Evolutionary conservation across 2,329 filamentous ascomycete species (phyloP).

Genomic region (Pseudocercospora pini-densiflorae): DNA sequence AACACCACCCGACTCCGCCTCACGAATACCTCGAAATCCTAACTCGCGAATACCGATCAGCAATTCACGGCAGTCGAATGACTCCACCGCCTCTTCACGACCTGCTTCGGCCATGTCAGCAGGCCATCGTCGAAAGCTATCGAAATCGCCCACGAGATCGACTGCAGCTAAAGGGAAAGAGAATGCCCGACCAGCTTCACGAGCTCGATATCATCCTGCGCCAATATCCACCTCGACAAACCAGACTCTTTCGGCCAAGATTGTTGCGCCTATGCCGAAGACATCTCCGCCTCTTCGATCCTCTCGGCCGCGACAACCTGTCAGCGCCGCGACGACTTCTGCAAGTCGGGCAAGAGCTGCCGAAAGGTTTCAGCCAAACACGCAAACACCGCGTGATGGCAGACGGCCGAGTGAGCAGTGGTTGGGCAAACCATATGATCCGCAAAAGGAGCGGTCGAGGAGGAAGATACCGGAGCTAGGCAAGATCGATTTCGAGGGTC

Average conservation of each 20-base stretch:
- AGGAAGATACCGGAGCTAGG: constrained; percentile 65
- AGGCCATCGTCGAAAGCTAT: constrained; percentile 29
- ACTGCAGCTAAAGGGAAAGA: constrained; percentile 32
- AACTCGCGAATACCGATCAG: constrained; percentile 40
- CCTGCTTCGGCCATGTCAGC: constrained; percentile 35
- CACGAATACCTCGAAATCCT: constrained; percentile 14
- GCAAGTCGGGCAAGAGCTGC: constrained; percentile 69
- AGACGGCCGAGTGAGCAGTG: constrained; percentile 57
- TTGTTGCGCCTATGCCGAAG: constrained; percentile 71
- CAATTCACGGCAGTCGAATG: constrained; percentile 33
- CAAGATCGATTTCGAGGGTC: constrained; percentile 82
- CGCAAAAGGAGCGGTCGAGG: constrained; percentile 54
- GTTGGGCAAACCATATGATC: constrained; percentile 80
- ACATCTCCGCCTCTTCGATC: constrained; percentile 79
- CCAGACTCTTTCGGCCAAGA: constrained; percentile 68
- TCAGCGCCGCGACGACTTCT: constrained; percentile 74
- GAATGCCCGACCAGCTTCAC: constrained; percentile 32
- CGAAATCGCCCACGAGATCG: constrained; percentile 37
- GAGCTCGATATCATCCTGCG: constrained; percentile 42
- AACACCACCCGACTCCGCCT: constrained; percentile 32
- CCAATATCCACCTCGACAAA: constrained; percentile 32
- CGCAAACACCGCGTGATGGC: constrained; percentile 41
- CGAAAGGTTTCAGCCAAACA: constrained; percentile 58
- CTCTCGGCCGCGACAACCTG: constrained; percentile 78
- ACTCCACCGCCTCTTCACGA: constrained; percentile 39